phyloP scores from a whole-genome alignment of 768 basidiomycete genomes.

The Tephrocybe sp. region DNA sequence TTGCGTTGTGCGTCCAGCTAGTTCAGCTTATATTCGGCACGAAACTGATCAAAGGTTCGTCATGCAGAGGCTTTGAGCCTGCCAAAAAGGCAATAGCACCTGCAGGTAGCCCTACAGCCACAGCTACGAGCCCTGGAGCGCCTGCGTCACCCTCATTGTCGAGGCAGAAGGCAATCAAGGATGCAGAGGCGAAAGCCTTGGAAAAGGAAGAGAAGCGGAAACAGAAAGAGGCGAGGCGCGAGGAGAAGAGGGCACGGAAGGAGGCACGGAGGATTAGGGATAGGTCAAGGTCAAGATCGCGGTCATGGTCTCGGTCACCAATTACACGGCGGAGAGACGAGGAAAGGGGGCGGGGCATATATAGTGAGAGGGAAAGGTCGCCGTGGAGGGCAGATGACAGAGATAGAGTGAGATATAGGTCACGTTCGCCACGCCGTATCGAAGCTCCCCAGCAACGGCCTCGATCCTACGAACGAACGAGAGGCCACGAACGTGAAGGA shows the following conservation, averaged over 20 bases:
- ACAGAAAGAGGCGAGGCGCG: slow-evolving; percentile 55
- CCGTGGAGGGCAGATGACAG: neutral
- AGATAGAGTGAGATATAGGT: slow-evolving; percentile 13
- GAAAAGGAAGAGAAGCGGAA: slow-evolving; percentile 52
- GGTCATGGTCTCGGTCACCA: slow-evolving; percentile 28
- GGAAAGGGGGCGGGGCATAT: slow-evolving; percentile 22
- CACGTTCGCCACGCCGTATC: slow-evolving; percentile 11
- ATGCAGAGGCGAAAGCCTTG: slow-evolving; percentile 24
- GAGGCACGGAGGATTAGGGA: slow-evolving; percentile 20
- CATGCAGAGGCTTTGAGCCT: slow-evolving; percentile 73
- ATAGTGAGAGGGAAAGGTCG: slow-evolving; percentile 1
- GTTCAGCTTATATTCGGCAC: neutral
- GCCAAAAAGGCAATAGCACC: slow-evolving; percentile 35
- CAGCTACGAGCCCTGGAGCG: neutral
- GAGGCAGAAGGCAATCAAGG: slow-evolving; percentile 15
- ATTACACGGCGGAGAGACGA: slow-evolving; percentile 15
- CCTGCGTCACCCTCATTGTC: slow-evolving; percentile 8
- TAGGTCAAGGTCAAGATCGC: slow-evolving; percentile 3
- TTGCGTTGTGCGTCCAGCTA: slow-evolving; percentile 62
- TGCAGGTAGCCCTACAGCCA: slow-evolving; percentile 23
- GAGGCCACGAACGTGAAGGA: neutral
- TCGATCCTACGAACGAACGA: slow-evolving; percentile 7
- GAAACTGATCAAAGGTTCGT: neutral
- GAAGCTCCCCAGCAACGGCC: slow-evolving; percentile 19
- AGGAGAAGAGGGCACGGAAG: slow-evolving; percentile 38